Evolutionary conservation across 495 filamentous ascomycete genomes (phyloP).

Genomic region (Jackrogersella minutella): DNA sequence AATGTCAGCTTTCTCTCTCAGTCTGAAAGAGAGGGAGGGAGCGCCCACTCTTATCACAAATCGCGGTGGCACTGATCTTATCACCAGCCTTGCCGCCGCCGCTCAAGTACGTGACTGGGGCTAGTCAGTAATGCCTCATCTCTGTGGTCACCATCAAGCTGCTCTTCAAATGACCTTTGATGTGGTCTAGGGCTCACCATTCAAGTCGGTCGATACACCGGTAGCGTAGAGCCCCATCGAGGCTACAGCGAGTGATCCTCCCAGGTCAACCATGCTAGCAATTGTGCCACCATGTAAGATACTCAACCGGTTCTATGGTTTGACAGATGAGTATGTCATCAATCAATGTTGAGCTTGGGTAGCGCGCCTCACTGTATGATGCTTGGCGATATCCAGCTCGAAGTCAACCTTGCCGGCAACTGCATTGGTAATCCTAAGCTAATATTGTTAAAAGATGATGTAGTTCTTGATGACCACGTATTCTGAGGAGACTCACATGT

Average conservation of each 20-base stretch:
- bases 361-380: conserved; percentile 76
- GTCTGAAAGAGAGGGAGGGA: not conserved
- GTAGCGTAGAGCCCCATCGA: conserved; percentile 88
- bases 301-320: conserved; percentile 78
- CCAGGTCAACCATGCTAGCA: conserved; percentile 94
- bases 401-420: conserved; percentile 83
- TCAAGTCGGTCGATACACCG: conserved; percentile 92
- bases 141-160: not conserved
- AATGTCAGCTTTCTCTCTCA: not conserved
- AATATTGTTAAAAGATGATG: not conserved
- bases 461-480: not conserved
- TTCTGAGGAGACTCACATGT: conserved; percentile 44
- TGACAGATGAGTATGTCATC: conserved; percentile 1
- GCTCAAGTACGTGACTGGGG: conserved; percentile 84
- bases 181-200: conserved; percentile 60
- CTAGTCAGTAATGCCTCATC: conserved; percentile 1
- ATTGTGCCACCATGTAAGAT: conserved; percentile 96
- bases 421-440: conserved; percentile 82
- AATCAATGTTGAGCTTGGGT: not conserved
- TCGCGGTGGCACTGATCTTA: conserved; percentile 70
- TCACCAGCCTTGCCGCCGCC: conserved; percentile 86
- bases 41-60: conserved; percentile 83
- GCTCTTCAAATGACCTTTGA: not conserved
- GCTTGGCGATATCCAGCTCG: conserved; percentile 82
- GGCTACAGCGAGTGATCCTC: conserved; percentile 91